These are phyloP conservation scores for Jackrogersella minutella DNA, from an alignment of 495 filamentous ascomycete genomes.

Conservation along the genomic window DNA sequence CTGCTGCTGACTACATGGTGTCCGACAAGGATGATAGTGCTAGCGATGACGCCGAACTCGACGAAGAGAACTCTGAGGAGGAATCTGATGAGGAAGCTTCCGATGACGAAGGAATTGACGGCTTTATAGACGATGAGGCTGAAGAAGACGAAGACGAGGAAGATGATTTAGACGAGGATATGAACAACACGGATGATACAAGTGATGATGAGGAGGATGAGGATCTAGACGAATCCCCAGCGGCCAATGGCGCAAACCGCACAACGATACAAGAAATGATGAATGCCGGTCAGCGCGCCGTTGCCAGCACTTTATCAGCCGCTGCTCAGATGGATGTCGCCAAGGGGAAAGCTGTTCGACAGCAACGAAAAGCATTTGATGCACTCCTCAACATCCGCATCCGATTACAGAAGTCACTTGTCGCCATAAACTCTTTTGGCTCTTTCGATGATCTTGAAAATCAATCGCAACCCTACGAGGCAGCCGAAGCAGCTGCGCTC, in stretches of 20 bases:
- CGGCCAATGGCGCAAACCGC: constrained; percentile 31
- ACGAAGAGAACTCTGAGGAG: constrained; percentile 51
- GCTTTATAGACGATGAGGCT: constrained; percentile 48
- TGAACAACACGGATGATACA: constrained; percentile 72
- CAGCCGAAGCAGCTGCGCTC: constrained; percentile 87
- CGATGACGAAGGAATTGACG: constrained; percentile 48
- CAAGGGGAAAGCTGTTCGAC: constrained; percentile 85
- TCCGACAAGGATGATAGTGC: constrained; percentile 50
- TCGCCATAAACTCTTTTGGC: constrained; percentile 80
- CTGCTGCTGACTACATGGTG: constrained; percentile 61
- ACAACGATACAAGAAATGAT: constrained; percentile 43
- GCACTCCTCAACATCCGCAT: constrained; percentile 86
- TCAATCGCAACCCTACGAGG: constrained; percentile 63
- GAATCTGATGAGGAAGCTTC: constrained; percentile 50
- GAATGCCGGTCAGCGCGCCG: constrained; percentile 52
- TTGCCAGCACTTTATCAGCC: constrained; percentile 53
- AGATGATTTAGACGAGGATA: constrained; percentile 74
- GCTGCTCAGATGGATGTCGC: constrained; percentile 64
- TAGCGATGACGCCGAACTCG: constrained; percentile 44
- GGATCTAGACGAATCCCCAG: constrained; percentile 22
- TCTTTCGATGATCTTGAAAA: constrained; percentile 50
- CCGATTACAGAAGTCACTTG: constrained; percentile 86
- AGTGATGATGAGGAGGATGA: constrained; percentile 37
- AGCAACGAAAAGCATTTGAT: constrained; percentile 85
- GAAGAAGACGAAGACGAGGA: constrained; percentile 47